phyloP scores from a whole-genome alignment of 2,329 filamentous ascomycete species.

The Drechslerella coelobrocha region DNA sequence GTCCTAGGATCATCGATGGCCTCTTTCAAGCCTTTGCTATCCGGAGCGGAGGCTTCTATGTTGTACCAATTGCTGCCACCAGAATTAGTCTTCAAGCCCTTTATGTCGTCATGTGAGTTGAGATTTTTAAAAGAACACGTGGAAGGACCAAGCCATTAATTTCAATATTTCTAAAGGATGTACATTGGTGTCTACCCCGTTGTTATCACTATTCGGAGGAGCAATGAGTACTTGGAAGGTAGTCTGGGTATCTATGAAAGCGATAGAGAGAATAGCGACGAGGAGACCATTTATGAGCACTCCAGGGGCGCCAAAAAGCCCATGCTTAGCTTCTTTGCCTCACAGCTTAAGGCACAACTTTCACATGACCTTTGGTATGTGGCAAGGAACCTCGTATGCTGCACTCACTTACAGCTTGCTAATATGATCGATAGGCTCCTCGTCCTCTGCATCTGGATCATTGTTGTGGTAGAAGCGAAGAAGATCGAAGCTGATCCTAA shows the following conservation, averaged over 20 bases:
- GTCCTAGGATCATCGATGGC: conserved; percentile 61
- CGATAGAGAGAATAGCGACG: conserved; percentile 43
- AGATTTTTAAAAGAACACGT: background rate
- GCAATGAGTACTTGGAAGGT: conserved; percentile 65
- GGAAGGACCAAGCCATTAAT: background rate
- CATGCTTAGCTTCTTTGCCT: conserved; percentile 18
- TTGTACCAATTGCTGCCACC: conserved; percentile 60
- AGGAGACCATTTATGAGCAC: conserved; percentile 51
- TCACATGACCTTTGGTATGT: conserved; percentile 37
- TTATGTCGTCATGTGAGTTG: conserved; percentile 63
- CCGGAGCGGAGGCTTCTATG: conserved; percentile 64
- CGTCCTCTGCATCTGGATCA: conserved; percentile 36
- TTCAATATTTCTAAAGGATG: conserved; percentile 58
- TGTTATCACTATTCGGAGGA: conserved; percentile 64
- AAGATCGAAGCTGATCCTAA: conserved; percentile 49
- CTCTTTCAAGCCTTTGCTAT: conserved; percentile 65
- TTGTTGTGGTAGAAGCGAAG: conserved; percentile 50
- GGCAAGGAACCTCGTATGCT: background rate
- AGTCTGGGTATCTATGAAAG: conserved; percentile 64
- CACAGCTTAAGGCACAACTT: conserved; percentile 26
- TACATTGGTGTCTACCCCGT: conserved; percentile 67
- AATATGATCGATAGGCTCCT: conserved; percentile 26
- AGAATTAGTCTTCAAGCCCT: conserved; percentile 63
- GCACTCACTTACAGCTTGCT: background rate
- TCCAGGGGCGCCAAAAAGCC: conserved; percentile 18